A percentile compares a stretch with the other conserved stretches of the same genome.
Evolutionary conservation across 2,329 filamentous ascomycete genomes (phyloP).

Genomic region (Aspergillus ochraceoroseus): DNA sequence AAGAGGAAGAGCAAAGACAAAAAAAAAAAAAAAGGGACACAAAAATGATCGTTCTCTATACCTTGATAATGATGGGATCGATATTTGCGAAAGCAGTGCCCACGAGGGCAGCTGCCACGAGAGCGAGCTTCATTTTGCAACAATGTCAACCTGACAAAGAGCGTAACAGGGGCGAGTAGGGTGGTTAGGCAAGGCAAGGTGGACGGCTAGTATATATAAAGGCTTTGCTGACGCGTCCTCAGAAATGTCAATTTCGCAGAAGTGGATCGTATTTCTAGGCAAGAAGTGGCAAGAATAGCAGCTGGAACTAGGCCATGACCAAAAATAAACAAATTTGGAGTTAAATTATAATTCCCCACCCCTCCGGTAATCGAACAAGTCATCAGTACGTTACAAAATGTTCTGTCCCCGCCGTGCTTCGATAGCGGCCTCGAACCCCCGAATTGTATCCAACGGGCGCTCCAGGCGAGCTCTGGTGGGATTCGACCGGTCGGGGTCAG

Average conservation of each 20-base stretch:
- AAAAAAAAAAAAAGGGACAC: neutral
- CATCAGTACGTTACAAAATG: too few relatives aligned
- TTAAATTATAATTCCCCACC: too few relatives aligned
- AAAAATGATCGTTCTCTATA: neutral
- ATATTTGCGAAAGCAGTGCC: slow-evolving; percentile 8
- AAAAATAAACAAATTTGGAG: neutral
- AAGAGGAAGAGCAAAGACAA: neutral
- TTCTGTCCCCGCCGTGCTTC: slow-evolving; percentile 57
- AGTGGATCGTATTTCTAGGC: slow-evolving; percentile 10
- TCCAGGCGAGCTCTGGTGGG: slow-evolving; percentile 83
- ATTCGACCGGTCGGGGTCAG: slow-evolving; percentile 83
- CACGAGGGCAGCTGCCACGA: slow-evolving; percentile 10
- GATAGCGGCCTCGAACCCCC: slow-evolving; percentile 83
- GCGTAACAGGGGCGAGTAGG: too few relatives aligned
- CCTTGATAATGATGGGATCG: slow-evolving; percentile 12
- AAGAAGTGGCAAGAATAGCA: neutral
- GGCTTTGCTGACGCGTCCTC: slow-evolving; percentile 11
- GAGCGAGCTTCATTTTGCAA: slow-evolving; percentile 14
- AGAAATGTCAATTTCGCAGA: neutral
- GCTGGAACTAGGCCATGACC: neutral
- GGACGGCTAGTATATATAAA: slow-evolving; percentile 9
- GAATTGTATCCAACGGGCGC: slow-evolving; percentile 84
- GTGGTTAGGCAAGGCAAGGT: too few relatives aligned
- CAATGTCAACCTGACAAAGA: too few relatives aligned
- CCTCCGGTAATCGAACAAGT: slow-evolving; percentile 16